A percentile compares a stretch with the other conserved stretches of the same genome.
phyloP scores from a whole-genome alignment of 2,329 filamentous ascomycete genomes.

The Arthrobotrys iridis region DNA sequence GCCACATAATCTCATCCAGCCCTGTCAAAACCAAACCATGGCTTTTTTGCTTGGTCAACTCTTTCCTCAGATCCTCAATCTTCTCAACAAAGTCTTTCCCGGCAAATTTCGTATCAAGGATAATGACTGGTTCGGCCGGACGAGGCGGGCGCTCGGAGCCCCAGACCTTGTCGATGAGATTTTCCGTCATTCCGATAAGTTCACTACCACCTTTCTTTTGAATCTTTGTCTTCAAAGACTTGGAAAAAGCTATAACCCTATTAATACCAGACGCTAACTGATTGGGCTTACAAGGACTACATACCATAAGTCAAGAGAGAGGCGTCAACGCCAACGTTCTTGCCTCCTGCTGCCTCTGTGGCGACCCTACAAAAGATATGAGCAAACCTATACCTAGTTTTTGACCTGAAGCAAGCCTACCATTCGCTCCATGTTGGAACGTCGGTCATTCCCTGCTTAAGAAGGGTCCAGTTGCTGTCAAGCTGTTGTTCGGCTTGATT shows the following conservation, averaged over 20 bases:
- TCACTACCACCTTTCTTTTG: conserved; percentile 83
- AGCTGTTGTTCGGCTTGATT: conserved; percentile 93
- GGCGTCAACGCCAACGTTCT: conserved; percentile 89
- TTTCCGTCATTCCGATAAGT: conserved; percentile 78
- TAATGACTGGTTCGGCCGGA: conserved; percentile 78
- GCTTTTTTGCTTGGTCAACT: conserved; percentile 88
- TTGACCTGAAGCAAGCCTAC: conserved; percentile 64
- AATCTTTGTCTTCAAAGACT: conserved; percentile 84
- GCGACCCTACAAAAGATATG: conserved; percentile 66
- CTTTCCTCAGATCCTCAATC: conserved; percentile 85
- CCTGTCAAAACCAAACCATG: conserved; percentile 89
- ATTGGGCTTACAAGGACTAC: conserved; percentile 54
- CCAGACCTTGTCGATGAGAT: conserved; percentile 94
- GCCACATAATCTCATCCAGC: conserved; percentile 96
- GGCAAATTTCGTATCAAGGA: conserved; percentile 76
- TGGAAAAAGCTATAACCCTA: conserved; percentile 67
- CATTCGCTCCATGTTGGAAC: conserved; percentile 98
- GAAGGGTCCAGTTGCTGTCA: conserved; percentile 86
- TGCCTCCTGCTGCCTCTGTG: conserved; percentile 84
- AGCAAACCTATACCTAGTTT: conserved; percentile 38
- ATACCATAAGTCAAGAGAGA: conserved; percentile 78
- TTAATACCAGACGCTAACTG: neutral
- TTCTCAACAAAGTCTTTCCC: conserved; percentile 87
- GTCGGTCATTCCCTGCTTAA: conserved; percentile 93
- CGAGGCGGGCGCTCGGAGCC: conserved; percentile 75